Conservation (phyloP, 805 yeast species). For the Myxozyma vanderwaltii region DNA sequence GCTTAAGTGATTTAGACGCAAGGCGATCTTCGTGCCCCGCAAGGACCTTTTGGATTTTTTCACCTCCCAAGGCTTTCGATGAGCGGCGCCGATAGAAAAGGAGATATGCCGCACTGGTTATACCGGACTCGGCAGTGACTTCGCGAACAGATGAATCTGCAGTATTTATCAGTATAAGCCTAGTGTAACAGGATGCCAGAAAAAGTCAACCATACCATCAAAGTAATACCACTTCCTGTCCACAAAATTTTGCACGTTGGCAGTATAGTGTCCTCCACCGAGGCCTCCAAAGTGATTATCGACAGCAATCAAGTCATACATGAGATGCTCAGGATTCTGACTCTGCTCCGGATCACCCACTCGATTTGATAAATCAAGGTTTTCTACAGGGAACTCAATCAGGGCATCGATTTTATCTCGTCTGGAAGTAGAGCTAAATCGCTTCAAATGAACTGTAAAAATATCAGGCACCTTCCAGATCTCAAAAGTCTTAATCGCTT, state of each 20-base stretch:
- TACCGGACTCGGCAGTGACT: slow-evolving; percentile 59
- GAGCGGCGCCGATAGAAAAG: slow-evolving; percentile 70
- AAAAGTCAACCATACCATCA: slow-evolving; percentile 53
- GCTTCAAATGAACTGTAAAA: slow-evolving; percentile 81
- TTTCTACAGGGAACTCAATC: slow-evolving; percentile 85
- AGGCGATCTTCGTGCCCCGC: slow-evolving; percentile 6
- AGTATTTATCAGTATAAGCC: too few species aligned
- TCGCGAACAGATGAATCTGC: slow-evolving; percentile 64
- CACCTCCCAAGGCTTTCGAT: slow-evolving; percentile 36
- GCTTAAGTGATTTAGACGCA: background rate
- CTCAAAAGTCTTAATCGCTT: slow-evolving; percentile 87
- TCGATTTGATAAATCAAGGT: slow-evolving; percentile 69
- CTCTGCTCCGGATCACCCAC: slow-evolving; percentile 46
- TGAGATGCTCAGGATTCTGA: slow-evolving; percentile 35
- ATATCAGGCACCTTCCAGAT: slow-evolving; percentile 94
- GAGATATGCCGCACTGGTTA: slow-evolving; percentile 79
- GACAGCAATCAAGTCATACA: slow-evolving; percentile 87
- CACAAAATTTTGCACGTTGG: slow-evolving; percentile 76
- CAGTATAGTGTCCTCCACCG: slow-evolving; percentile 97
- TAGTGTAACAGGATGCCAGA: too few species aligned
- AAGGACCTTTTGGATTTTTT: slow-evolving; percentile 25
- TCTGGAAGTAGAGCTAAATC: slow-evolving; percentile 71
- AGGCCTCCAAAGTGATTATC: slow-evolving; percentile 95
- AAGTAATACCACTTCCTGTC: slow-evolving; percentile 85
- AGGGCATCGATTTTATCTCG: slow-evolving; percentile 86